phyloP scores from a whole-genome alignment of 2,329 filamentous ascomycete species.

The Thelonectria blattea region DNA sequence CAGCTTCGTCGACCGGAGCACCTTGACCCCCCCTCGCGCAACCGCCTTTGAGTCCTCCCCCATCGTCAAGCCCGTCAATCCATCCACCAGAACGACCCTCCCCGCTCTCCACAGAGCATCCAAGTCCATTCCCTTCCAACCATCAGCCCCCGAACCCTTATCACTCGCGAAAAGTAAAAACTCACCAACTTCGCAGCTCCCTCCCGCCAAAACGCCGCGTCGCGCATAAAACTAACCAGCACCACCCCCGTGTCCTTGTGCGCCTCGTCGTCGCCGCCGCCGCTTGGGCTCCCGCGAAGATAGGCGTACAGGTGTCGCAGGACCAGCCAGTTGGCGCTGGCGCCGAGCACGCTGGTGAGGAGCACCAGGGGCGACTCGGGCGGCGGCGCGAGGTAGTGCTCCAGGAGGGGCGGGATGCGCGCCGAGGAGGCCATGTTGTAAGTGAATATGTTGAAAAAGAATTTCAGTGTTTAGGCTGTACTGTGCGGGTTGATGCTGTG shows the following conservation, averaged over 20 bases:
- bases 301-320: slow-evolving; percentile 61
- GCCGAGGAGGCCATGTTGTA: slow-evolving; percentile 44
- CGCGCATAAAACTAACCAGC: slow-evolving; percentile 82
- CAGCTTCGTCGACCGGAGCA: slow-evolving; percentile 42
- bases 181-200: slow-evolving; percentile 70
- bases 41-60: slow-evolving; percentile 8
- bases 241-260: slow-evolving; percentile 61
- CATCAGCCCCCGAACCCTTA: not conserved
- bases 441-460: slow-evolving; percentile 19
- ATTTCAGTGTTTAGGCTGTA: slow-evolving; percentile 23
- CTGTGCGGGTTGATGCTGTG: slow-evolving; percentile 25
- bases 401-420: slow-evolving; percentile 67
- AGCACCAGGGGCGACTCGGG: slow-evolving; percentile 66
- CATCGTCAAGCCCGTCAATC: slow-evolving; percentile 65
- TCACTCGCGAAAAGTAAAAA: not conserved
- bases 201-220: slow-evolving; percentile 78
- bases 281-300: slow-evolving; percentile 40
- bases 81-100: slow-evolving; percentile 77
- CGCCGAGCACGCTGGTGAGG: slow-evolving; percentile 71
- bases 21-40: slow-evolving; percentile 24
- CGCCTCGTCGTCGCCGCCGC: slow-evolving; percentile 22
- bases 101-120: slow-evolving; percentile 62
- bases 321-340: slow-evolving; percentile 70
- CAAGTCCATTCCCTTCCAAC: slow-evolving; percentile 73
- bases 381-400: slow-evolving; percentile 67